phyloP scores from a whole-genome alignment of 495 filamentous ascomycete species.

The Lophium mytilinum region DNA sequence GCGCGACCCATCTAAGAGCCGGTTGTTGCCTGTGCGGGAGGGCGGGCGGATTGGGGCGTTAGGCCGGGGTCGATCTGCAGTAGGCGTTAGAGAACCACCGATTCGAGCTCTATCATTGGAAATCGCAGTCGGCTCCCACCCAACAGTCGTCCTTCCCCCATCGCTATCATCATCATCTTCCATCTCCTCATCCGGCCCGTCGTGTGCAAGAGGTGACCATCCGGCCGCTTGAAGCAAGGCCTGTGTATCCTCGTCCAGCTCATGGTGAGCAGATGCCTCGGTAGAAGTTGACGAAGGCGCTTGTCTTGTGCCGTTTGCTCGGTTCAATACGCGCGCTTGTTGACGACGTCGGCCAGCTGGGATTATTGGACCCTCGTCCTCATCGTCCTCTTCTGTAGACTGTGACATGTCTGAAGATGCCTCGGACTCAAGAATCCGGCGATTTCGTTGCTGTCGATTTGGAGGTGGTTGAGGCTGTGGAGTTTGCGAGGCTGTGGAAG shows the following conservation, averaged over 20 bases:
- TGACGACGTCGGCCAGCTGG: slow-evolving; percentile 8
- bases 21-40: slow-evolving; percentile 18
- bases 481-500: slow-evolving; percentile 13
- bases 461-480: slow-evolving; percentile 4
- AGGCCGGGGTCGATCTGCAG: slow-evolving; percentile 31
- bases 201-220: slow-evolving; percentile 23
- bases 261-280: slow-evolving; percentile 16
- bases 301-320: slow-evolving; percentile 20
- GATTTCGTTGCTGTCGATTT: slow-evolving; percentile 3
- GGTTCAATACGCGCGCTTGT: slow-evolving; percentile 12
- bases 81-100: slow-evolving; percentile 34
- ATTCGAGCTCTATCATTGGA: slow-evolving; percentile 30
- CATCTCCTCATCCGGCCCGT: slow-evolving; percentile 23
- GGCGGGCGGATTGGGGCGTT: slow-evolving; percentile 20
- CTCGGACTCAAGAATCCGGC: slow-evolving; percentile 26
- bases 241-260: slow-evolving; percentile 23
- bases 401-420: slow-evolving; percentile 12
- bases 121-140: slow-evolving; percentile 30
- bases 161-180: slow-evolving; percentile 27
- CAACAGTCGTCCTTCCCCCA: slow-evolving; percentile 30
- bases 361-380: slow-evolving; percentile 24
- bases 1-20: slow-evolving; percentile 23
- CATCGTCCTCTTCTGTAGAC: slow-evolving; percentile 19
- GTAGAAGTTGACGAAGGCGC: slow-evolving; percentile 16
- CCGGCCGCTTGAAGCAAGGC: slow-evolving; percentile 18